Evolutionary conservation across 176 grass and related monocot genomes (phyloP), one percentile per base, ranked within the genome.

Genomic region (Dactylis glomerata): DNA sequence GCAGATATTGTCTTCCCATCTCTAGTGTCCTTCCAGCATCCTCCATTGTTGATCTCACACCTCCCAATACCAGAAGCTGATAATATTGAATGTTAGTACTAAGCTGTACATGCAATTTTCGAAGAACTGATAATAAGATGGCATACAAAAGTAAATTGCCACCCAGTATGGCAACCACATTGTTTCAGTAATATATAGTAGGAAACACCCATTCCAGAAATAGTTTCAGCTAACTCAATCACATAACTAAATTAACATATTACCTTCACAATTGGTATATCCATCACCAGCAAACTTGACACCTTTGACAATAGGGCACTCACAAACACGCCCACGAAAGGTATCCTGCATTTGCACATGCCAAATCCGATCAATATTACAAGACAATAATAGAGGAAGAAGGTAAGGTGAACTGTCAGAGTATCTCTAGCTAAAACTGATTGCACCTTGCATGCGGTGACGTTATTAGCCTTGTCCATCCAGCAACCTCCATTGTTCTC

Each of bases 401-500:
- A 80, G 27, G 14, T 5, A 80, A 55, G 63, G 16, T 80, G 37
- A 80, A 74, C 44, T 30, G 23, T 73, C 84, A 83, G 37, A 37
- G 47, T 14, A 68, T 80, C 11, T 38, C 3, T 49, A 45, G 40
- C 31, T 42, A 68, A 86, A 88, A 66, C 51, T 69, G 22, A 59
- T 24, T 75, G 24, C 87, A 97, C 94, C 92, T 83, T 94, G 94
- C 94, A 97, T 73, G 94, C 94, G 77, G 92, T 90, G 85, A 94
- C 73, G 30, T 90, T 92, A 83, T 75, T 87, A 90, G 44, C 87
- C 61, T 74, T 84, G 70, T 97, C 92, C 47, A 63, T 15, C 94
- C 94, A 97, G 85, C 94, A 97, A 84, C 94, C 94, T 74, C 94
- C 94, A 80, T 97, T 85, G 82, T 94, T 97, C 26, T 97, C 94